Evolutionary conservation across 345 rosid genomes (phyloP).

Genomic region (Murraya koenigii): DNA sequence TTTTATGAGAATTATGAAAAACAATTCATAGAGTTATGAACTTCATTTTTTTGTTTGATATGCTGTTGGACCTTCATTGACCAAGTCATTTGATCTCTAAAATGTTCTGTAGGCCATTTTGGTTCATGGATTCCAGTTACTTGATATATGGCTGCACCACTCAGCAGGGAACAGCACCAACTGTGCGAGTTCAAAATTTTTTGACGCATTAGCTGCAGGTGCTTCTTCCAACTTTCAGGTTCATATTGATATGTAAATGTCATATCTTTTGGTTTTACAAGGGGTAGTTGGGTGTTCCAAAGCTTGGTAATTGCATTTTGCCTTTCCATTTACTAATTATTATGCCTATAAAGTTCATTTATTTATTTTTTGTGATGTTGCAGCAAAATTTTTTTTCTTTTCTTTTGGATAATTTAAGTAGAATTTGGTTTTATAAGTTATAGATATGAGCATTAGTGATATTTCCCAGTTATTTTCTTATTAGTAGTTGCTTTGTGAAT

Average conservation of each 20-base stretch:
- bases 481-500: constrained; percentile 8
- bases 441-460: neutral
- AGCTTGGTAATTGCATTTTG: neutral
- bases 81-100: neutral
- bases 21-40: neutral
- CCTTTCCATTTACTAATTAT: neutral
- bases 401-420: neutral
- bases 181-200: constrained; percentile 61
- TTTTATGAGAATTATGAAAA: neutral
- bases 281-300: neutral
- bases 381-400: neutral
- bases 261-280: neutral
- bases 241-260: constrained; percentile 14
- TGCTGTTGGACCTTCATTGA: neutral
- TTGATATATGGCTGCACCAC: constrained; percentile 85
- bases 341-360: neutral
- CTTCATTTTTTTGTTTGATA: neutral
- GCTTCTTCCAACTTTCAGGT: constrained; percentile 8
- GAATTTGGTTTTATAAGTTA: neutral
- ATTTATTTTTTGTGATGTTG: neutral
- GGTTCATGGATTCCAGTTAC: constrained; percentile 91
- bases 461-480: neutral
- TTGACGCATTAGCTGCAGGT: constrained; percentile 77
- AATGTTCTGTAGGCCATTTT: constrained; percentile 61
- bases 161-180: constrained; percentile 53